Evolutionary conservation across 345 rosid genomes (phyloP).

Genomic region (Boechera retrofracta): DNA sequence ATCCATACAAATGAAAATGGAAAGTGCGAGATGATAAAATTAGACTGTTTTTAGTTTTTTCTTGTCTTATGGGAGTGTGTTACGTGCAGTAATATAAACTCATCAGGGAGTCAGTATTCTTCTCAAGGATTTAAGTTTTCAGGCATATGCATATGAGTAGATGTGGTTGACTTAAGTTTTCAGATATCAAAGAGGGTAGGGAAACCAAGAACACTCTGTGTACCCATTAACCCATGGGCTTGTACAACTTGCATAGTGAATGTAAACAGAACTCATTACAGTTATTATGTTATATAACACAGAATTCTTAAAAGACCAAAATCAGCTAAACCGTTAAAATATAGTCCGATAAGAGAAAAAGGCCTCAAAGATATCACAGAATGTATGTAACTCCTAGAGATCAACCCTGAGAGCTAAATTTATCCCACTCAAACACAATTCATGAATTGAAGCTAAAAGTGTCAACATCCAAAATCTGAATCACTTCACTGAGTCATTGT

Average conservation of each 20-base stretch:
- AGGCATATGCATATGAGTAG: constrained; percentile 27
- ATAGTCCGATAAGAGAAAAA: neutral
- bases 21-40: neutral
- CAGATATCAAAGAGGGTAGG: constrained; percentile 14
- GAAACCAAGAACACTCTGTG: constrained; percentile 26
- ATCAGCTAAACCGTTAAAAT: neutral
- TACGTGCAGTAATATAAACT: constrained; percentile 49
- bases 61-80: constrained; percentile 21
- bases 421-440: neutral
- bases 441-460: neutral
- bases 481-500: neutral
- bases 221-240: constrained; percentile 15
- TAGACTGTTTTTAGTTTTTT: neutral
- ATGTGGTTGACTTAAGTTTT: constrained; percentile 31
- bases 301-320: neutral
- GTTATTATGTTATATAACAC: neutral
- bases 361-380: neutral
- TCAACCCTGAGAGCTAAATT: neutral
- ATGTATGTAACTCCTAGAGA: neutral
- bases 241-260: constrained; percentile 35
- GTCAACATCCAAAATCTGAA: constrained; percentile 9
- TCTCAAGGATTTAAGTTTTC: constrained; percentile 37
- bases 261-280: constrained; percentile 16
- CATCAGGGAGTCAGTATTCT: constrained; percentile 48
- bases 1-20: neutral